phyloP scores from a whole-genome alignment of 2,329 filamentous ascomycete genomes.

The Zymoseptoria ardabiliae region DNA sequence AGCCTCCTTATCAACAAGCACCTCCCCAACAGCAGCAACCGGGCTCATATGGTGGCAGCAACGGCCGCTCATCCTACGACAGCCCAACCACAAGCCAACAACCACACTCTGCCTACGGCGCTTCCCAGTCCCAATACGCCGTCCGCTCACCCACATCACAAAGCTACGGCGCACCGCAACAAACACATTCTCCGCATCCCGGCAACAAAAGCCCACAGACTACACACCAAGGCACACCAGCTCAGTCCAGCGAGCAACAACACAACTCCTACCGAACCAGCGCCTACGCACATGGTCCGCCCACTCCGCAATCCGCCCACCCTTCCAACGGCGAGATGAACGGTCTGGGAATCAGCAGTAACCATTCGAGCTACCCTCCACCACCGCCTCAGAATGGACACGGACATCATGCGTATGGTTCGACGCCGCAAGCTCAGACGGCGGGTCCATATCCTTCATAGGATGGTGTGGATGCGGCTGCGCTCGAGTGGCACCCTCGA shows the following conservation, averaged over 20 bases:
- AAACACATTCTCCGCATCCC: conserved; percentile 24
- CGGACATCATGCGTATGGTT: conserved; percentile 16
- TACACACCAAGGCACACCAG: conserved; percentile 12
- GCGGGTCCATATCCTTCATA: conserved; percentile 15
- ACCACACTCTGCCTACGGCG: conserved; percentile 21
- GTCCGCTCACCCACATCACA: conserved; percentile 25
- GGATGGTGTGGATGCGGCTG: background rate
- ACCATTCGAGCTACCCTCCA: conserved; percentile 19
- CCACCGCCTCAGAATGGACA: conserved; percentile 17
- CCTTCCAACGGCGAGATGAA: conserved; percentile 21
- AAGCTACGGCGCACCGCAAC: conserved; percentile 21
- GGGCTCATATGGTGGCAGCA: conserved; percentile 17
- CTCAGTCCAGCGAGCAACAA: conserved; percentile 11
- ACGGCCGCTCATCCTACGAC: conserved; percentile 20
- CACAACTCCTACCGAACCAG: conserved; percentile 15
- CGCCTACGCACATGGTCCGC: conserved; percentile 12
- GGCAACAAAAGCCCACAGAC: conserved; percentile 24
- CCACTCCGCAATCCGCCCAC: conserved; percentile 20
- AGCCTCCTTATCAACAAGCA: conserved; percentile 22
- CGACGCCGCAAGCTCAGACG: conserved; percentile 13
- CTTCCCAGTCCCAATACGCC: conserved; percentile 22
- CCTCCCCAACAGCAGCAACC: conserved; percentile 20
- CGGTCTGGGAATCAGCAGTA: conserved; percentile 25
- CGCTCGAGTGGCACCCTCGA: background rate
- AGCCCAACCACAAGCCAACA: conserved; percentile 24